Conservation (phyloP, 768 basidiomycete genomes). For the Naematelia aurantialba region DNA sequence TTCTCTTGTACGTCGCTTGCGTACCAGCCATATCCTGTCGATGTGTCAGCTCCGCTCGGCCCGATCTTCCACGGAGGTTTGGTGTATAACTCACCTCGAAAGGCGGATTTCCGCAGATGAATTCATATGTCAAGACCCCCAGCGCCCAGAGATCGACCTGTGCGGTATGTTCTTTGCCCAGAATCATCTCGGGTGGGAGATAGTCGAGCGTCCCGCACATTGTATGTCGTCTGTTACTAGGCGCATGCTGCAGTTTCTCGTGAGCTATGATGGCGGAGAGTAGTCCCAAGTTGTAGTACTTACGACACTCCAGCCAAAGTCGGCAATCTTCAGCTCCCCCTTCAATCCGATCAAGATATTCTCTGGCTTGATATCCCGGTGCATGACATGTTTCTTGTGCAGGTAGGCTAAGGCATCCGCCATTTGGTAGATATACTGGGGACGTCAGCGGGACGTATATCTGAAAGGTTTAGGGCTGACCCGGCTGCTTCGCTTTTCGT, state of each 20-base stretch:
- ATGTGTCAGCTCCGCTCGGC: neutral
- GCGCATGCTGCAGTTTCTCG: conserved; percentile 63
- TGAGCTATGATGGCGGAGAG: neutral
- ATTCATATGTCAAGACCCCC: conserved; percentile 94
- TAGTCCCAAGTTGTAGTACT: conserved; percentile 1
- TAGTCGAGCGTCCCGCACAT: conserved; percentile 96
- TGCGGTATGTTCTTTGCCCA: conserved; percentile 80
- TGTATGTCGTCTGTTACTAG: conserved; percentile 76
- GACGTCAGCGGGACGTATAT: neutral
- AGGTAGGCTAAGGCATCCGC: conserved; percentile 89
- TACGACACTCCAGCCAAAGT: conserved; percentile 86
- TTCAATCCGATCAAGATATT: conserved; percentile 88
- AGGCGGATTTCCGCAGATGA: conserved; percentile 74
- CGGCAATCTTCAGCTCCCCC: conserved; percentile 95
- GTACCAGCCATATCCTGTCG: conserved; percentile 3
- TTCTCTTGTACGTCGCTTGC: conserved; percentile 82
- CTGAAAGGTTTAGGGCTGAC: conserved; percentile 41
- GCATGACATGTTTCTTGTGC: conserved; percentile 94
- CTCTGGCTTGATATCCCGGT: conserved; percentile 98
- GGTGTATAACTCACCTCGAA: conserved; percentile 62
- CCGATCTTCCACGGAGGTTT: neutral
- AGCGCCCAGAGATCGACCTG: conserved; percentile 95
- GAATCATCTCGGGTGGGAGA: conserved; percentile 97
- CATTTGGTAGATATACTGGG: conserved; percentile 92
- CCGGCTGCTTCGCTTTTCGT: conserved; percentile 73